Evolutionary conservation across 2,329 filamentous ascomycete species (phyloP).

Genomic region (Didymella arachidicola): DNA sequence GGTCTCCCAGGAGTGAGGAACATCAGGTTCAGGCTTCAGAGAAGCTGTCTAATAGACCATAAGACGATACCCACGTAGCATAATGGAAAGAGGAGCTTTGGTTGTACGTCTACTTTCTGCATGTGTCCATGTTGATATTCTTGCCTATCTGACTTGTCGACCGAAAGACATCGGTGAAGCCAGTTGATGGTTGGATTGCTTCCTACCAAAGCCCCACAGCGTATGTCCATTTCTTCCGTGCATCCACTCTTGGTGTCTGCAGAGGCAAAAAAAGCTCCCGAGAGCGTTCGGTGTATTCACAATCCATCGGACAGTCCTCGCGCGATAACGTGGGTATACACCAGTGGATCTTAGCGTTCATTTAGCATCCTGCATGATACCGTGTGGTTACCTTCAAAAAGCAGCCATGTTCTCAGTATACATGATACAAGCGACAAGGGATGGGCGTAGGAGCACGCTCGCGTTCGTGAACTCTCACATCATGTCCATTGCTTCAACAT

Average conservation of each 20-base stretch:
- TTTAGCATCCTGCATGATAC: background rate
- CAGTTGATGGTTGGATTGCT: background rate
- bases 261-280: background rate
- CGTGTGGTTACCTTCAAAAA: background rate
- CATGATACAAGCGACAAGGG: background rate
- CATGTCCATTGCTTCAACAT: conserved; percentile 26
- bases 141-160: background rate
- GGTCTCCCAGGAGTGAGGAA: conserved; percentile 2
- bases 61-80: conserved; percentile 21
- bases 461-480: background rate
- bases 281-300: background rate
- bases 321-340: conserved; percentile 4
- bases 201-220: background rate
- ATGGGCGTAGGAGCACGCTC: background rate
- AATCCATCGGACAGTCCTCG: background rate
- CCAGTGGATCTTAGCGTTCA: background rate
- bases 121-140: background rate
- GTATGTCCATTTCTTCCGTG: background rate
- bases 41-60: conserved; percentile 12
- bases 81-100: conserved; percentile 14
- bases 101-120: background rate
- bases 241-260: background rate
- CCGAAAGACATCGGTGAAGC: background rate
- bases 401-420: background rate
- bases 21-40: conserved; percentile 9